Conservation (phyloP, 768 basidiomycete genomes). For the Leccinum broughii region DNA sequence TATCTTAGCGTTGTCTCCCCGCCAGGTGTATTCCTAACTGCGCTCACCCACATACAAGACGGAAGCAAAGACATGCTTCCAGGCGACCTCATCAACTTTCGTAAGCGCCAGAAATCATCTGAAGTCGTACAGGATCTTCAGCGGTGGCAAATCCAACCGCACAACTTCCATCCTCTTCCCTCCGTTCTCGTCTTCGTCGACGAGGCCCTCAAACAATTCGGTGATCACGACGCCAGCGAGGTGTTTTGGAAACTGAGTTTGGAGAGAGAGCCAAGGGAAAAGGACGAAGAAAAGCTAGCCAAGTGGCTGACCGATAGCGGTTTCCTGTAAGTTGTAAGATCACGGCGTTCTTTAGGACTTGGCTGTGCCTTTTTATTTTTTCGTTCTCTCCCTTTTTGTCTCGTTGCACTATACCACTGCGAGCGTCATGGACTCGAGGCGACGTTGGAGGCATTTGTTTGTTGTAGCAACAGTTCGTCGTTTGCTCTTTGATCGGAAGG, state of each 20-base stretch:
- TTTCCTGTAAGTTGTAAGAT: constrained; percentile 29
- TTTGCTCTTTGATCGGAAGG: not conserved
- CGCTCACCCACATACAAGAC: constrained; percentile 62
- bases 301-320: constrained; percentile 41
- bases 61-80: constrained; percentile 53
- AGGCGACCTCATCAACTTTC: constrained; percentile 55
- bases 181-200: constrained; percentile 46
- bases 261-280: constrained; percentile 54
- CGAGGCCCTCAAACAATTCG: constrained; percentile 39
- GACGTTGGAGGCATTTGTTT: not conserved
- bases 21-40: constrained; percentile 59
- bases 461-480: not conserved
- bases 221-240: constrained; percentile 34
- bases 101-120: constrained; percentile 53
- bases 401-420: constrained; percentile 5
- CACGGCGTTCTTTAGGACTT: not conserved
- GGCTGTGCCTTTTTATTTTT: not conserved
- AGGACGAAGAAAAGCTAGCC: constrained; percentile 51
- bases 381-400: not conserved
- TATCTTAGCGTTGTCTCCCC: constrained; percentile 2
- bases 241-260: constrained; percentile 48
- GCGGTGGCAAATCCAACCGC: constrained; percentile 54
- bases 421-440: constrained; percentile 8
- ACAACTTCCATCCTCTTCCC: constrained; percentile 50
- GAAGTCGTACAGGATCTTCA: constrained; percentile 60